Conservation (phyloP, 1,284 basidiomycete genomes). For the Papiliotrema laurentii region DNA sequence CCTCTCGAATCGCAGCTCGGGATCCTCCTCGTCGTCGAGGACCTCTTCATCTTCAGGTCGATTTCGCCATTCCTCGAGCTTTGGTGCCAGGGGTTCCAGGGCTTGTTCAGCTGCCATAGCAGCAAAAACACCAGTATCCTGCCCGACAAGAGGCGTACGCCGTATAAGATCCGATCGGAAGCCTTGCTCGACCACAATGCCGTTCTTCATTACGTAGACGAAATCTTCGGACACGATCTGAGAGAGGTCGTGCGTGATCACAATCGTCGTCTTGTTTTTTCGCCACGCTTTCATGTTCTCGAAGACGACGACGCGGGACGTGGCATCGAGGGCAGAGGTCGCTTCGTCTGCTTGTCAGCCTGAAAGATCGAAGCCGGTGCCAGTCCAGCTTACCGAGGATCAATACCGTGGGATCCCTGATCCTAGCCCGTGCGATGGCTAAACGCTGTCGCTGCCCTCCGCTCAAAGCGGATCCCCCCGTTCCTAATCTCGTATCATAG, state of each 20-base stretch:
- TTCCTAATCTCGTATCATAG: conserved; percentile 78
- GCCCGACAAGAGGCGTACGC: conserved; percentile 22
- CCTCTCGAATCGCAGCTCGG: conserved; percentile 17
- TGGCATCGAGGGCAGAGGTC: conserved; percentile 88
- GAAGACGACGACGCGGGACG: conserved; percentile 80
- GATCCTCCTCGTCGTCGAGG: conserved; percentile 32
- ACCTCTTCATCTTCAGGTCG: conserved; percentile 30
- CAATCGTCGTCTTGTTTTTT: conserved; percentile 79
- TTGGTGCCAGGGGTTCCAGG: conserved; percentile 33
- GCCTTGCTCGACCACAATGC: conserved; percentile 80
- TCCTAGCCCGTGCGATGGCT: conserved; percentile 79
- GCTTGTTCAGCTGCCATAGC: conserved; percentile 47
- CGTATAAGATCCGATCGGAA: conserved; percentile 69
- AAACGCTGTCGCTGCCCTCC: conserved; percentile 93
- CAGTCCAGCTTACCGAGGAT: conserved; percentile 68
- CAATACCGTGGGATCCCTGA: conserved; percentile 83
- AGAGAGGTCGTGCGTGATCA: conserved; percentile 92
- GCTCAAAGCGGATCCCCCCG: conserved; percentile 69
- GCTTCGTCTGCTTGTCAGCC: conserved; percentile 69
- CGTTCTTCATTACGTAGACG: conserved; percentile 84
- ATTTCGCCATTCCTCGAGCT: conserved; percentile 37
- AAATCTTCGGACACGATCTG: conserved; percentile 76
- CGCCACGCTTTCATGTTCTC: conserved; percentile 83
- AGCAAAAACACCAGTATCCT: conserved; percentile 48
- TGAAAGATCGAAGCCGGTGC: neutral